These are phyloP conservation scores for Lonicera japonica DNA, from an alignment of 129 eudicot genomes.

Conservation along the genomic window DNA sequence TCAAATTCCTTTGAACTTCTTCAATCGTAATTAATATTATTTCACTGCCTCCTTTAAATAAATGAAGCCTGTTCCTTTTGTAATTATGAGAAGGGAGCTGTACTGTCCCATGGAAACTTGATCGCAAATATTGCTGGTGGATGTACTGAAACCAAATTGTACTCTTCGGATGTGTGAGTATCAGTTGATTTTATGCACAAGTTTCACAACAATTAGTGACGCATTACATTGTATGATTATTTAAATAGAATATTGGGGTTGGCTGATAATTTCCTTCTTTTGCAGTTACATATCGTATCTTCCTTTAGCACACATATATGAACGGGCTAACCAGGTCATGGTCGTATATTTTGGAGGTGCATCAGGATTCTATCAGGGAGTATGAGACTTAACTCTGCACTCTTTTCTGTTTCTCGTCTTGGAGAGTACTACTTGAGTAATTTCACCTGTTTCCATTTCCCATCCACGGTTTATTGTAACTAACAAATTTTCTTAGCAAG, in stretches of 20 bases:
- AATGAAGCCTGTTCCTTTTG: not conserved
- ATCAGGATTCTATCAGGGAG: slow-evolving; percentile 90
- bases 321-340: slow-evolving; percentile 49
- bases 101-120: slow-evolving; percentile 78
- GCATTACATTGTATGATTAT: no score
- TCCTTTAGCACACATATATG: slow-evolving; percentile 85
- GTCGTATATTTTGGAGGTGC: slow-evolving; percentile 53
- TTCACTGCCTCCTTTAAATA: not conserved
- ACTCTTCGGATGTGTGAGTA: slow-evolving; percentile 69
- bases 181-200: not conserved
- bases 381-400: slow-evolving; percentile 30
- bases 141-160: slow-evolving; percentile 35
- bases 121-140: slow-evolving; percentile 75
- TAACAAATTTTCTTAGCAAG: no score
- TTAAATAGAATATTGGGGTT: slow-evolving; percentile 4
- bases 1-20: not conserved
- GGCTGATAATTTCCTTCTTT: slow-evolving; percentile 7
- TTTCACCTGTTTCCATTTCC: no score
- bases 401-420: slow-evolving; percentile 16
- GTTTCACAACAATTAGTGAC: not conserved
- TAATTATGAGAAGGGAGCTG: slow-evolving; percentile 61
- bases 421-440: no score
- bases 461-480: no score
- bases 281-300: slow-evolving; percentile 74
- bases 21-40: not conserved